Evolutionary conservation across 2,329 filamentous ascomycete genomes (phyloP).

Genomic region (Lachnellula suecica): DNA sequence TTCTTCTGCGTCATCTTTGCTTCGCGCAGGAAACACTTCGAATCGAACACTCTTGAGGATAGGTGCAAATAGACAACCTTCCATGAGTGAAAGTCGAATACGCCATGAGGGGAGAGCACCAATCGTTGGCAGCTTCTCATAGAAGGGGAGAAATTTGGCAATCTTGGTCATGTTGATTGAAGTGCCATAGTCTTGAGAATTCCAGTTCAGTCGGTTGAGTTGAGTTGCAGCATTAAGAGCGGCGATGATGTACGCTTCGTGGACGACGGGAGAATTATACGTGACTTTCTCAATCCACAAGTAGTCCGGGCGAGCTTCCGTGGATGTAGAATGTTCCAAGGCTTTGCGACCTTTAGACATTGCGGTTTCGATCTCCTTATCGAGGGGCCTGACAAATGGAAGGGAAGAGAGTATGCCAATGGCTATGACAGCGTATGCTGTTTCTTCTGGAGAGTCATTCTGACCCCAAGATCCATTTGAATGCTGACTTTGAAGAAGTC

Average conservation of each 20-base stretch:
- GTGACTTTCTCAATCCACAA: conserved; percentile 7
- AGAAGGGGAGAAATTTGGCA: not conserved
- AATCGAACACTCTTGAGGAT: not conserved
- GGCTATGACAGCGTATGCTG: not conserved
- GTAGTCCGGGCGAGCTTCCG: not conserved
- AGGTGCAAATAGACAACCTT: not conserved
- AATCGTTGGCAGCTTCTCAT: not conserved
- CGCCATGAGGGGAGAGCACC: not conserved
- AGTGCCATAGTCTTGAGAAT: not conserved
- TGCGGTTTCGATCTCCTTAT: not conserved
- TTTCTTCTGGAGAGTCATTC: not conserved
- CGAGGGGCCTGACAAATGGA: not conserved
- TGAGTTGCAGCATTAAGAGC: not conserved
- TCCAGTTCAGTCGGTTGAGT: not conserved
- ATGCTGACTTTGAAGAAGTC: not conserved
- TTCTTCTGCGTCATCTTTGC: not conserved
- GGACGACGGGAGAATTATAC: not conserved
- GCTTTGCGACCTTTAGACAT: not conserved
- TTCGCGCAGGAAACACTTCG: not conserved
- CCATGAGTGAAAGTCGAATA: not conserved
- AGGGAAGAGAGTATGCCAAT: not conserved
- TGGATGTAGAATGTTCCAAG: not conserved
- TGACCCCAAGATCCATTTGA: not conserved
- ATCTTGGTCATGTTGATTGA: not conserved
- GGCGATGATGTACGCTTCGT: not conserved